phyloP scores from a whole-genome alignment of 768 basidiomycete species.

The Mycena sanguinolenta region DNA sequence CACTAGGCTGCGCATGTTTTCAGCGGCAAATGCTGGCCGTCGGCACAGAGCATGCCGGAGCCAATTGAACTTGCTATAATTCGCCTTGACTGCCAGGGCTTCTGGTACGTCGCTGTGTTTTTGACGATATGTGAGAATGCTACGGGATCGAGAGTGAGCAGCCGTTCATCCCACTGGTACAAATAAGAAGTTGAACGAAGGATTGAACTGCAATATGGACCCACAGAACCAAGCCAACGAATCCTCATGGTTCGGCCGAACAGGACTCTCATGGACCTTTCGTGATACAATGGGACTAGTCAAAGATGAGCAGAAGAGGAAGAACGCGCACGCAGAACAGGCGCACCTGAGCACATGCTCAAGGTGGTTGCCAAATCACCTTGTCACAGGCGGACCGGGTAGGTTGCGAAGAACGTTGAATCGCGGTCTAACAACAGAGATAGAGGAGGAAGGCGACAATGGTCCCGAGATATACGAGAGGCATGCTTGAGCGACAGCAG shows the following conservation, averaged over 20 bases:
- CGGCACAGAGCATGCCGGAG: conserved; percentile 84
- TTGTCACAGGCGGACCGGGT: conserved; percentile 69
- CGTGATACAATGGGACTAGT: conserved; percentile 70
- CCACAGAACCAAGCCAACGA: conserved; percentile 75
- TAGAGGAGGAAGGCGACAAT: conserved; percentile 21
- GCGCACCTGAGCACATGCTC: conserved; percentile 70
- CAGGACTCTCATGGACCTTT: conserved; percentile 64
- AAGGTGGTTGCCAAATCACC: conserved; percentile 69
- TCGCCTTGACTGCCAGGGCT: conserved; percentile 84
- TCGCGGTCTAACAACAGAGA: conserved; percentile 49
- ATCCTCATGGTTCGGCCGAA: conserved; percentile 72
- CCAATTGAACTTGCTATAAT: conserved; percentile 86
- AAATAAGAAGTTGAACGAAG: not conserved
- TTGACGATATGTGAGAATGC: conserved; percentile 83
- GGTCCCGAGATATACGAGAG: conserved; percentile 20
- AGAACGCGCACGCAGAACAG: not conserved
- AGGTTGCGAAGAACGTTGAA: conserved; percentile 66
- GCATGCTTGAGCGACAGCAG: conserved; percentile 16
- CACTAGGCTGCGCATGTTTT: conserved; percentile 78
- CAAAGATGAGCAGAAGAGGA: conserved; percentile 20
- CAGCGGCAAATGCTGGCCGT: conserved; percentile 87
- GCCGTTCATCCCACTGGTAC: conserved; percentile 79
- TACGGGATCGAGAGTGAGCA: conserved; percentile 84
- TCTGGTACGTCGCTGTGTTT: conserved; percentile 81
- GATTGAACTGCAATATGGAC: conserved; percentile 44